Conservation (phyloP, 2,329 filamentous ascomycete species). For the Cercospora zeae-maydis region DNA sequence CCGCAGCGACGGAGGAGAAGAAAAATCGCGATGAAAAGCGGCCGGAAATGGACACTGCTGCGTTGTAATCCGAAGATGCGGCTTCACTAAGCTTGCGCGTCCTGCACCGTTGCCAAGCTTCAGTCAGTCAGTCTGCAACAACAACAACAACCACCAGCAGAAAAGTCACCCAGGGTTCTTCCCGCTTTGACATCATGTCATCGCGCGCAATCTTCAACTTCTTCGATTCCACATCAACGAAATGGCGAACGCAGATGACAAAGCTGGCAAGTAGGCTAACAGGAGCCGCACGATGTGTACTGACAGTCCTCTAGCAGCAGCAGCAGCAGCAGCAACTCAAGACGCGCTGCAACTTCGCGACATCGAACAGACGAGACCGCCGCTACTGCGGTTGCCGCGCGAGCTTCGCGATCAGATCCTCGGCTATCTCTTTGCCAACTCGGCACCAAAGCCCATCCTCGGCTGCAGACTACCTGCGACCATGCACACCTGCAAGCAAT, state of each 20-base stretch:
- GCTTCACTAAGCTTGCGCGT: background rate
- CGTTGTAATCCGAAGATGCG: background rate
- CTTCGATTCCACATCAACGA: background rate
- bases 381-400: slow-evolving; percentile 9
- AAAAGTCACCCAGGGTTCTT: background rate
- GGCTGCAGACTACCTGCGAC: background rate
- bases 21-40: background rate
- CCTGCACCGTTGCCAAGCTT: background rate
- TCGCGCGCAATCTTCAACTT: background rate
- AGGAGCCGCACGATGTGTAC: background rate
- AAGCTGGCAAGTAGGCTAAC: background rate
- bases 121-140: no score
- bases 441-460: slow-evolving; percentile 4
- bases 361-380: background rate
- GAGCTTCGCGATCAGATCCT: slow-evolving; percentile 14
- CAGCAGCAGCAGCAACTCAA: background rate
- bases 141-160: background rate
- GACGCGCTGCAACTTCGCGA: background rate
- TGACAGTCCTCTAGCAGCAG: background rate
- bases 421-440: background rate
- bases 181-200: background rate
- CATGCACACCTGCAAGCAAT: background rate
- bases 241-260: background rate
- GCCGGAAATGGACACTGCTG: background rate
- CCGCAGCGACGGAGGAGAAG: background rate